Conservation (phyloP, 208 protist species). For the Trichomonas tenax region DNA sequence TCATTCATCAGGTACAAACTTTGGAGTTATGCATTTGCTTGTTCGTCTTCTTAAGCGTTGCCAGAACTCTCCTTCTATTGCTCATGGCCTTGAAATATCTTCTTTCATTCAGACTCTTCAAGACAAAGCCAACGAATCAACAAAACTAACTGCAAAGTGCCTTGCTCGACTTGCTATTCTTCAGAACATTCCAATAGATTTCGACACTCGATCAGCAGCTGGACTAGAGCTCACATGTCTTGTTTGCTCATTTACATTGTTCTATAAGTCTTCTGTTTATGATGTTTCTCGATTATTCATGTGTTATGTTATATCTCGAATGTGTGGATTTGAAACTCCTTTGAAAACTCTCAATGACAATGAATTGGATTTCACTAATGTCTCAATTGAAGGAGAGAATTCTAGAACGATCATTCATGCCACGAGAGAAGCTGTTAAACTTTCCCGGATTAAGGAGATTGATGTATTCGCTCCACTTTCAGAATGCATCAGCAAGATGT, state of each 20-base stretch:
- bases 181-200: not conserved
- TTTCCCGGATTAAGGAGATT: not conserved
- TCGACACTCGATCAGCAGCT: not conserved
- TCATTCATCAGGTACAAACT: not conserved
- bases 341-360: not conserved
- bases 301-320: not conserved
- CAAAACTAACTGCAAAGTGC: not conserved
- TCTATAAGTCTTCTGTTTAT: not conserved
- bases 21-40: not conserved
- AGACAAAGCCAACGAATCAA: not conserved
- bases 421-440: not conserved
- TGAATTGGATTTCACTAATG: not conserved
- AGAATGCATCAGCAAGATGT: not conserved
- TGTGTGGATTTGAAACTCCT: not conserved
- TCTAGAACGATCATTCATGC: not conserved
- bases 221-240: not conserved
- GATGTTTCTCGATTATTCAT: not conserved
- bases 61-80: not conserved
- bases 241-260: not conserved
- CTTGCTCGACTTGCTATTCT: not conserved
- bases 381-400: not conserved
- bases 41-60: not conserved
- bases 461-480: not conserved
- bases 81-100: not conserved
- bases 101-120: not conserved